A percentile compares a stretch with the other conserved stretches of the same genome.
Evolutionary conservation across 768 basidiomycete species (phyloP).

Genomic region (Phaeolepiota aurea): DNA sequence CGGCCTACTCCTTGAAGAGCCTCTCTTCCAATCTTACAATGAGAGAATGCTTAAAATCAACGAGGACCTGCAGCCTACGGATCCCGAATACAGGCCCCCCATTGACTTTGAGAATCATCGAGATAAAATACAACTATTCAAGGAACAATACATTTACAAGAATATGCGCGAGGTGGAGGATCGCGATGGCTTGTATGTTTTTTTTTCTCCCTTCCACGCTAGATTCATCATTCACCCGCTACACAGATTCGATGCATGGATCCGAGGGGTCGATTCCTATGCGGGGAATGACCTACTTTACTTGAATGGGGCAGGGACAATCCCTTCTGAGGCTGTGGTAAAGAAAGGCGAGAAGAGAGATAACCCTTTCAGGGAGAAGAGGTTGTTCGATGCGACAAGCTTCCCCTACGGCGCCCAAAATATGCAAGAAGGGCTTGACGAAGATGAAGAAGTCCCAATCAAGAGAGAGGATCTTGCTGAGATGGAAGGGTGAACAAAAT

Average conservation of each 20-base stretch:
- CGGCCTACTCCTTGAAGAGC: conserved; percentile 85
- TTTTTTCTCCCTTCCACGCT: background rate
- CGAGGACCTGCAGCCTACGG: conserved; percentile 40
- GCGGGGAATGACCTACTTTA: conserved; percentile 72
- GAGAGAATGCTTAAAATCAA: conserved; percentile 39
- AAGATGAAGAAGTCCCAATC: conserved; percentile 21
- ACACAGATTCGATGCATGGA: conserved; percentile 76
- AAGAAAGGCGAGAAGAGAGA: conserved; percentile 47
- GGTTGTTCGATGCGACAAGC: conserved; percentile 56
- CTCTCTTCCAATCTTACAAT: conserved; percentile 77
- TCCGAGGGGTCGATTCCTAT: conserved; percentile 68
- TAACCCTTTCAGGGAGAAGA: conserved; percentile 63
- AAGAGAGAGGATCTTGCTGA: conserved; percentile 40
- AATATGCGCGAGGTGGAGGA: conserved; percentile 84
- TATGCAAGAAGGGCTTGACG: conserved; percentile 17
- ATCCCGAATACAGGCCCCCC: conserved; percentile 57
- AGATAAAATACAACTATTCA: conserved; percentile 74
- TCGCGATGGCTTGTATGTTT: conserved; percentile 61
- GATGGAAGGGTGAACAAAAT: conserved; percentile 36
- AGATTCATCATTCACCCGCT: conserved; percentile 3
- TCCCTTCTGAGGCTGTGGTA: conserved; percentile 65
- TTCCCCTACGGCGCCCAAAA: conserved; percentile 26
- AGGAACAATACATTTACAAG: conserved; percentile 78
- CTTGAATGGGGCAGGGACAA: conserved; percentile 67
- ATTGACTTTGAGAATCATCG: conserved; percentile 66